Conservation (phyloP, 1,139 yeast genomes). For the Sporopachydermia cereana region DNA sequence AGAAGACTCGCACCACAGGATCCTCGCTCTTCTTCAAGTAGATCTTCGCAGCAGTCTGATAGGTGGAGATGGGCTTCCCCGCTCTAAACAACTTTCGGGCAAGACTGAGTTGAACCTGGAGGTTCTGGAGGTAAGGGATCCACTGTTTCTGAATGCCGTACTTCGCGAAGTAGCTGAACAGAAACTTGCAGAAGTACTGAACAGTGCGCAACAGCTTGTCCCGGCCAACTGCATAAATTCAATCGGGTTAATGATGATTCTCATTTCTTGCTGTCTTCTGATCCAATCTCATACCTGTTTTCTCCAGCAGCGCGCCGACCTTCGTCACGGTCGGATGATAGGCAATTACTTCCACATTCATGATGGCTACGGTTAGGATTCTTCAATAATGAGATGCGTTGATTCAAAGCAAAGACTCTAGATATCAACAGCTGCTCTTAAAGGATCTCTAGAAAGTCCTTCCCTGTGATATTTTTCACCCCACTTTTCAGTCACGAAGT, state of each 20-base stretch:
- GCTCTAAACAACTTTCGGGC: constrained; percentile 79
- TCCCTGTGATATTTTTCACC: too few relatives aligned
- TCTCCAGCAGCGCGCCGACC: constrained; percentile 52
- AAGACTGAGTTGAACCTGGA: constrained; percentile 51
- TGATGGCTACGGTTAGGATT: too few relatives aligned
- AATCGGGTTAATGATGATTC: too few relatives aligned
- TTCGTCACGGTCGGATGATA: constrained; percentile 68
- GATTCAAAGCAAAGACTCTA: too few relatives aligned
- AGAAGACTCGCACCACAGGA: constrained; percentile 44
- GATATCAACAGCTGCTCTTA: too few relatives aligned
- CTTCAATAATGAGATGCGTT: too few relatives aligned
- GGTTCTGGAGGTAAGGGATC: constrained; percentile 37
- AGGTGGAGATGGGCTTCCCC: constrained; percentile 70
- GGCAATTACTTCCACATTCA: constrained; percentile 57
- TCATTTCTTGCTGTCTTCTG: not conserved
- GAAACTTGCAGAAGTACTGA: constrained; percentile 71
- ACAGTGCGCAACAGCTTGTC: constrained; percentile 74
- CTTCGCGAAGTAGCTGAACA: constrained; percentile 50
- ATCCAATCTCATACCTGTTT: constrained; percentile 36
- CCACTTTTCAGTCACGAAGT: too few relatives aligned
- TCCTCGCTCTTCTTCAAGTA: constrained; percentile 66
- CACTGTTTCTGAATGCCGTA: constrained; percentile 44
- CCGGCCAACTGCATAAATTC: constrained; percentile 32
- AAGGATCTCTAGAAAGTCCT: too few relatives aligned
- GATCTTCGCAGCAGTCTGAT: constrained; percentile 58